Evolutionary conservation across 768 basidiomycete species (phyloP).

Genomic region (Russula earlei): DNA sequence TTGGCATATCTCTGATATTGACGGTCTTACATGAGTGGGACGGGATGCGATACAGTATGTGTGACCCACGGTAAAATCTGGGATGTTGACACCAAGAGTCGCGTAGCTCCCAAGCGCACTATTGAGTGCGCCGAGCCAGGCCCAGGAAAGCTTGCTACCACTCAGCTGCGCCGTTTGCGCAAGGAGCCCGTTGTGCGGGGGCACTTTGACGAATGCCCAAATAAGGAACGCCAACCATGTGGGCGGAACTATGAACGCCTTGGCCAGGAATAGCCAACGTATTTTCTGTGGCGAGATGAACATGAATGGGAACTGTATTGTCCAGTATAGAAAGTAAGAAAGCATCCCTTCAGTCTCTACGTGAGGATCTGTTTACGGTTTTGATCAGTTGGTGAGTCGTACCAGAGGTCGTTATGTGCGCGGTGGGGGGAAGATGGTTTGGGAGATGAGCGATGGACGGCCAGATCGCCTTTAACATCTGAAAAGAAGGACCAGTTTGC

Average conservation of each 20-base stretch:
- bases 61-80: slow-evolving; percentile 61
- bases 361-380: not conserved
- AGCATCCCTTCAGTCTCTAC: slow-evolving; percentile 40
- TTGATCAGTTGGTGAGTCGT: slow-evolving; percentile 16
- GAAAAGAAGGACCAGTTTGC: not conserved
- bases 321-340: slow-evolving; percentile 72
- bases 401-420: slow-evolving; percentile 59
- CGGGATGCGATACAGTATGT: not conserved
- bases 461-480: slow-evolving; percentile 79
- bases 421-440: slow-evolving; percentile 47
- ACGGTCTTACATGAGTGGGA: not conserved
- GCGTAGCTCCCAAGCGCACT: slow-evolving; percentile 67
- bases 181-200: slow-evolving; percentile 51
- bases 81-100: slow-evolving; percentile 69
- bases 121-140: slow-evolving; percentile 70
- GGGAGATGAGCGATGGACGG: slow-evolving; percentile 56
- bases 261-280: slow-evolving; percentile 64
- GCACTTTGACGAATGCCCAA: slow-evolving; percentile 51
- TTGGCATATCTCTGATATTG: slow-evolving; percentile 59
- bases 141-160: slow-evolving; percentile 58
- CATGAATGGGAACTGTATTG: slow-evolving; percentile 68
- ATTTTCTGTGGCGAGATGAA: slow-evolving; percentile 71
- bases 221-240: slow-evolving; percentile 28
- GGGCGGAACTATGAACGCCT: slow-evolving; percentile 38
- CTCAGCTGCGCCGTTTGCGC: slow-evolving; percentile 39